Evolutionary conservation across 2,329 filamentous ascomycete species (phyloP).

Genomic region (Bimuria novae-zelandiae): DNA sequence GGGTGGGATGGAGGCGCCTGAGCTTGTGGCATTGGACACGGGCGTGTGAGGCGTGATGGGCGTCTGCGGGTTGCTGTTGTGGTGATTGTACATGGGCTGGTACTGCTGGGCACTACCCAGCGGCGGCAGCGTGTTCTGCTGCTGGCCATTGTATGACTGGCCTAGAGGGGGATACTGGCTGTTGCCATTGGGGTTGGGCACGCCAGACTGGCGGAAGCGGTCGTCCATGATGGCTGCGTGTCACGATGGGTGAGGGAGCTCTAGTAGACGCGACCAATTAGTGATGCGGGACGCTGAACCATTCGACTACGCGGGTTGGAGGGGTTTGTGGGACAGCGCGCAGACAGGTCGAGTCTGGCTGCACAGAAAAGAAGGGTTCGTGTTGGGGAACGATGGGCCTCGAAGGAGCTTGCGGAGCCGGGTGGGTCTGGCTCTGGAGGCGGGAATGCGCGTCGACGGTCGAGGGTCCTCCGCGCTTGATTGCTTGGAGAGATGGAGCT

Average conservation of each 20-base stretch:
- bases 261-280: constrained; percentile 34
- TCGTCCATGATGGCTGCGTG: constrained; percentile 41
- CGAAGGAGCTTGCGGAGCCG: constrained; percentile 42
- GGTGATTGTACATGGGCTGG: constrained; percentile 39
- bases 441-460: constrained; percentile 14
- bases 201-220: constrained; percentile 43
- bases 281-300: constrained; percentile 30
- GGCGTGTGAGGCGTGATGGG: constrained; percentile 45
- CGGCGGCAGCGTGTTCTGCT: constrained; percentile 41
- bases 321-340: constrained; percentile 30
- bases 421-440: constrained; percentile 34
- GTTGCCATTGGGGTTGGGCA: constrained; percentile 21
- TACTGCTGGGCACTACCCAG: constrained; percentile 35
- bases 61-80: constrained; percentile 45
- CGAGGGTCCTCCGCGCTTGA: constrained; percentile 5
- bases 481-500: constrained; percentile 4
- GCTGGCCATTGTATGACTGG: constrained; percentile 34
- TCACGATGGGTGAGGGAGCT: constrained; percentile 22
- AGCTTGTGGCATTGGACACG: constrained; percentile 36
- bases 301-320: constrained; percentile 37
- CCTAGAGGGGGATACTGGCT: constrained; percentile 38
- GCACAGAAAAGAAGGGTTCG: constrained; percentile 27
- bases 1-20: constrained; percentile 38
- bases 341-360: constrained; percentile 28
- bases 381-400: constrained; percentile 33